Base-by-base conservation (phyloP, 2,329 filamentous ascomycete genomes). In the Emergomyces africanus region DNA sequence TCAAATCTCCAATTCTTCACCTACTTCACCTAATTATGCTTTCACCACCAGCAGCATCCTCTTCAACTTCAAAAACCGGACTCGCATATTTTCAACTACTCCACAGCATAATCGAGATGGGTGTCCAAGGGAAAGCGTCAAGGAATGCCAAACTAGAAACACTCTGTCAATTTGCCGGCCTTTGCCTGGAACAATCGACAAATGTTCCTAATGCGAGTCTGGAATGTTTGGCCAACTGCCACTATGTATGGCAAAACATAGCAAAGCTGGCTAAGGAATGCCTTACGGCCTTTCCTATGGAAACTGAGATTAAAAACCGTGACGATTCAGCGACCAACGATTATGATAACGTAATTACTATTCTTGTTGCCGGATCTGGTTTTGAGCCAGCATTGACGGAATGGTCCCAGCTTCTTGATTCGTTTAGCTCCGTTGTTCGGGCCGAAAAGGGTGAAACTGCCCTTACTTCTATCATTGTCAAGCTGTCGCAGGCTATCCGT, bases 381-480 rank as follows among this genome's bases (percentile, higher is more conserved):
- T 69, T 71, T 62, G n/a, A 67, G 53, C 60, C 61, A 61, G 55
- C 61, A 39, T 63, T 61, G 59, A 41, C 69, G 12, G 68, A 70
- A 46, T 81, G 79, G 78, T 68, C 70, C 55, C 61, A 76, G 0
- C 74, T 92, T 0, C 83, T 89, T 57, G 74, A 80, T 9, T 71
- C 77, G 0, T 73, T 89, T 9, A 75, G 81, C 2, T 72, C 78
- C 9, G 80, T 82, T 57, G 81, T 86, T 6, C 79, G 77, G 20
- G 74, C 78, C 14, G 84, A 89, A 63, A 81, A 81, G 57, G 88
- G 89, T 2, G 84, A 89, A 62, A 85, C 83, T 5, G 79, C 85
- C 46, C 81, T 84, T 5, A 76, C 88, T 55, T 80, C 82, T 28
- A 78, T 90, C 1, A 76, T 91, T 44, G 89, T 95, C 61, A 87